Evolutionary conservation across 495 filamentous ascomycete genomes (phyloP).

Genomic region (Parathielavia hyrcaniae): DNA sequence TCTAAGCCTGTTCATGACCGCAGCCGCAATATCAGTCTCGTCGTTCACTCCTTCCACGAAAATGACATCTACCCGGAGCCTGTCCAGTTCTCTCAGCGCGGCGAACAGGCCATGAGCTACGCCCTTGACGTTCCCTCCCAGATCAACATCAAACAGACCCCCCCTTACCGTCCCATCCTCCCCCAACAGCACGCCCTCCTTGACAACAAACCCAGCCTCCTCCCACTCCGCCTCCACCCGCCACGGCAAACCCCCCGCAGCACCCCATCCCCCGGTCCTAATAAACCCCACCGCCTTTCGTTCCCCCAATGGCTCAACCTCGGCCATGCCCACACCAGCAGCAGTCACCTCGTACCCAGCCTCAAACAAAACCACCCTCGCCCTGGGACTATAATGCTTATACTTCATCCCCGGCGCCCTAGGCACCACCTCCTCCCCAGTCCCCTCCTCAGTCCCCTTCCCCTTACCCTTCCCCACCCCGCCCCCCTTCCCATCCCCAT

Average conservation of each 20-base stretch:
- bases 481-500: constrained; percentile 46
- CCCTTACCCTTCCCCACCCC: constrained; percentile 54
- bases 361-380: constrained; percentile 79
- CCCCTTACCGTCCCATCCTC: constrained; percentile 25
- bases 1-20: constrained; percentile 90
- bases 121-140: constrained; percentile 61
- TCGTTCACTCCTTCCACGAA: constrained; percentile 87
- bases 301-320: constrained; percentile 19
- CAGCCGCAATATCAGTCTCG: constrained; percentile 76
- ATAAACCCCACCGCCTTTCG: constrained; percentile 36
- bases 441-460: no score
- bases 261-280: constrained; percentile 40
- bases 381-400: constrained; percentile 91
- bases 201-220: constrained; percentile 27
- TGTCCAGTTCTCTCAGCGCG: constrained; percentile 77
- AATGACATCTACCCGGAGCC: constrained; percentile 71
- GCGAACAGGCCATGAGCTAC: constrained; percentile 86
- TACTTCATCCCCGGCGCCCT: constrained; percentile 98
- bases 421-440: constrained; percentile 50
- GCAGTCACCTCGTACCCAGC: constrained; percentile 24
- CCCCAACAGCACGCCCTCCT: constrained; percentile 30
- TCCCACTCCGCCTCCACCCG: constrained; percentile 20
- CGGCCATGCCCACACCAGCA: constrained; percentile 13
- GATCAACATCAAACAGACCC: constrained; percentile 50
- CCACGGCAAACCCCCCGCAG: constrained; percentile 31